phyloP scores from a whole-genome alignment of 129 eudicot genomes.

The Calendula officinalis region DNA sequence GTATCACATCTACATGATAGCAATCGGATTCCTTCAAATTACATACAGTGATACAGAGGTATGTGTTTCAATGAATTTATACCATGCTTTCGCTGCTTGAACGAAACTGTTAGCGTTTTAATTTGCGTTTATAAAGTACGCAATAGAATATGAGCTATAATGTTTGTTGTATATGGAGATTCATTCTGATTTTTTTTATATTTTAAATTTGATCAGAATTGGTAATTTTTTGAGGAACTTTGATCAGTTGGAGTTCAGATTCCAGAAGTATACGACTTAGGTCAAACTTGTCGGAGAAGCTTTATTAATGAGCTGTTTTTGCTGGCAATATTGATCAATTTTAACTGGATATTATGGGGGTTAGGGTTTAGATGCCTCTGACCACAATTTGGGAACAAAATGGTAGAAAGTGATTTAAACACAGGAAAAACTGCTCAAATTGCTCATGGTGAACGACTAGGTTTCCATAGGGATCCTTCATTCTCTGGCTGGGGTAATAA shows the following conservation, averaged over 20 bases:
- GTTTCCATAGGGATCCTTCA: constrained; percentile 50
- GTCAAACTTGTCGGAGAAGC: constrained; percentile 19
- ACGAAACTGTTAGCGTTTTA: not conserved
- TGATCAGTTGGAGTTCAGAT: constrained; percentile 26
- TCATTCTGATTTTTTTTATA: constrained; percentile 13
- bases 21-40: not conserved
- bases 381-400: constrained; percentile 18
- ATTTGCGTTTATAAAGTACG: constrained; percentile 2
- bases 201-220: constrained; percentile 1
- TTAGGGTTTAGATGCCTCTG: constrained; percentile 31
- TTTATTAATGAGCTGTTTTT: constrained; percentile 19
- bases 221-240: constrained; percentile 20
- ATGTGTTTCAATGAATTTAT: not conserved
- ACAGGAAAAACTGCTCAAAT: constrained; percentile 14
- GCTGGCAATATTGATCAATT: not conserved
- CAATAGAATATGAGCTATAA: not conserved
- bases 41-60: constrained; percentile 19
- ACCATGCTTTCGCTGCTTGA: not conserved
- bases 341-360: not conserved
- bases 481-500: constrained; percentile 65
- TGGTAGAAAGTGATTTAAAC: constrained; percentile 36
- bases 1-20: constrained; percentile 5
- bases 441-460: constrained; percentile 22
- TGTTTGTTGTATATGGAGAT: constrained; percentile 11
- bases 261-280: not conserved